These are phyloP conservation scores for Saturnispora gosingensis DNA, from an alignment of 805 yeast species.

Conservation along the genomic window DNA sequence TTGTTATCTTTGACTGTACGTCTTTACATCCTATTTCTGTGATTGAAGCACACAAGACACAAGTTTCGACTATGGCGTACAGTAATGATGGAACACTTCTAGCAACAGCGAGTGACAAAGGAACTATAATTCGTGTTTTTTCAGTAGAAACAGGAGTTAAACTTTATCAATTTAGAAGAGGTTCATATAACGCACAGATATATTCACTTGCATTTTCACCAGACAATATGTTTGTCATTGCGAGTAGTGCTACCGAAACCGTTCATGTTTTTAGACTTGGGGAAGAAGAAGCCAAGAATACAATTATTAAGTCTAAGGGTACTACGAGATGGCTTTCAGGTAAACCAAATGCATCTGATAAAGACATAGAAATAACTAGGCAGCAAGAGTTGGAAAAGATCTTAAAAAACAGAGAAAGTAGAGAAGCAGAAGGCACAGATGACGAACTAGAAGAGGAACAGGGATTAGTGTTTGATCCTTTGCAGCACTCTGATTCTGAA, in stretches of 20 bases:
- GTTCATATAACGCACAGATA: constrained; percentile 82
- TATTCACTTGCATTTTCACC: constrained; percentile 73
- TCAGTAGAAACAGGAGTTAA: constrained; percentile 63
- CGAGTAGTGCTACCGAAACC: constrained; percentile 84
- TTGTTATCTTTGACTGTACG: constrained; percentile 71
- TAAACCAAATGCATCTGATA: constrained; percentile 8
- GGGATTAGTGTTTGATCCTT: not conserved
- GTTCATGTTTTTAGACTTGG: constrained; percentile 83
- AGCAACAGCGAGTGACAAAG: constrained; percentile 89
- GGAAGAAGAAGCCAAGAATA: constrained; percentile 32
- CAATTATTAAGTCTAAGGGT: constrained; percentile 12
- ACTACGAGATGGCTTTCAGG: constrained; percentile 10
- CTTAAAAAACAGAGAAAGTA: constrained; percentile 12
- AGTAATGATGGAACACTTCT: constrained; percentile 71
- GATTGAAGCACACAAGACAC: constrained; percentile 82
- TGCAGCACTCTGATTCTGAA: constrained; percentile 25
- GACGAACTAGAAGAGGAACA: not conserved
- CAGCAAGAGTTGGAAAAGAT: constrained; percentile 11
- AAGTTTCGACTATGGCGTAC: constrained; percentile 60
- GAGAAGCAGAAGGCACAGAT: constrained; percentile 3
- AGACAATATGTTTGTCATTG: constrained; percentile 67
- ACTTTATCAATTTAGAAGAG: constrained; percentile 73
- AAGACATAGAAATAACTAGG: constrained; percentile 9
- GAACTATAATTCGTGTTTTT: constrained; percentile 83
- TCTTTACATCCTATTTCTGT: constrained; percentile 75